These are phyloP conservation scores for Pseudogymnoascus sp. DNA, from an alignment of 2,329 filamentous ascomycete species.

Conservation along the genomic window DNA sequence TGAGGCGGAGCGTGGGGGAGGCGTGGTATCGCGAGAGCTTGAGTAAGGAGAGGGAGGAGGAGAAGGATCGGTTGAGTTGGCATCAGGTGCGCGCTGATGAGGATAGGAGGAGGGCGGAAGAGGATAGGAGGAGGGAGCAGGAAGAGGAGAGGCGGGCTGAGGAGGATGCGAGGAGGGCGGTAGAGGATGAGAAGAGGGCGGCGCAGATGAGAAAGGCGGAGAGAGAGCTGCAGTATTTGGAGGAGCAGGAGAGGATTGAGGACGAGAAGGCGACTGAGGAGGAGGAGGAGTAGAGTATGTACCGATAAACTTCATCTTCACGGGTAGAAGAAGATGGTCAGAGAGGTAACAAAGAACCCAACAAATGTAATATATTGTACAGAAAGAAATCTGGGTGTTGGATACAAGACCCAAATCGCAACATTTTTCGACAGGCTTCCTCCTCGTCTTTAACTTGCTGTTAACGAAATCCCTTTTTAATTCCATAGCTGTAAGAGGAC, in stretches of 20 bases:
- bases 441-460: neutral
- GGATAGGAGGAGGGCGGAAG: constrained; percentile 9
- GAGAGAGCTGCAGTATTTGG: neutral
- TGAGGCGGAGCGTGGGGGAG: constrained; percentile 33
- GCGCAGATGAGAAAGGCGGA: neutral
- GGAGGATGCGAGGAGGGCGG: neutral
- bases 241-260: neutral
- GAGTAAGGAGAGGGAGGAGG: constrained; percentile 16
- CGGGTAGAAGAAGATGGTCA: neutral
- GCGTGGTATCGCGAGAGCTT: constrained; percentile 22
- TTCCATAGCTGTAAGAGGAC: neutral
- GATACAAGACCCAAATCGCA: neutral
- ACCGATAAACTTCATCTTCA: neutral
- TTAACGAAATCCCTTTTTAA: neutral
- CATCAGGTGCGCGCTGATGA: constrained; percentile 10
- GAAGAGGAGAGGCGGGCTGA: constrained; percentile 4
- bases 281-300: neutral
- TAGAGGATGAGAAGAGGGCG: neutral
- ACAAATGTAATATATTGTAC: neutral
- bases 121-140: constrained; percentile 13
- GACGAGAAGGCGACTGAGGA: neutral
- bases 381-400: no score
- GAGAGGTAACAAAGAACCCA: neutral
- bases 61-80: constrained; percentile 12
- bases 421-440: neutral